phyloP scores from a whole-genome alignment of 768 basidiomycete genomes.

The Trametes gibbosa region DNA sequence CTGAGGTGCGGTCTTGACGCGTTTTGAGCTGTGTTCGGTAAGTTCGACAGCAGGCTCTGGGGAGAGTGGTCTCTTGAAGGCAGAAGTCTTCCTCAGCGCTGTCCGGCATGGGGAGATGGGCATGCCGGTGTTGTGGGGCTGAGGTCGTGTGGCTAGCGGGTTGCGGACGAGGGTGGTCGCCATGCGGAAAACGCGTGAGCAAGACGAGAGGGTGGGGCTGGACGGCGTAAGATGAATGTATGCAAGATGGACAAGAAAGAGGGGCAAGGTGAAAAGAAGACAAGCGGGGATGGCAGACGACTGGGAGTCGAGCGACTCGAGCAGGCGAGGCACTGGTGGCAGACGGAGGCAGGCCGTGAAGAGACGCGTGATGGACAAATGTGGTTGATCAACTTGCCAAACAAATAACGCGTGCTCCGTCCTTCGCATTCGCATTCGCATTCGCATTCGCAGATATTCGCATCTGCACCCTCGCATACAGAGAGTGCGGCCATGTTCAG shows the following conservation, averaged over 20 bases:
- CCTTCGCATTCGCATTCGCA: slow-evolving; percentile 5
- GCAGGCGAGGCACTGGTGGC: background rate
- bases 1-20: slow-evolving; percentile 35
- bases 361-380: slow-evolving; percentile 18
- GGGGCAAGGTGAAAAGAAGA: background rate
- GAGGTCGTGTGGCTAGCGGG: slow-evolving; percentile 44
- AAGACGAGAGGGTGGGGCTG: slow-evolving; percentile 9
- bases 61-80: slow-evolving; percentile 48
- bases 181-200: slow-evolving; percentile 7
- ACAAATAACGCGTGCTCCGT: slow-evolving; percentile 19
- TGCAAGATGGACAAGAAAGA: slow-evolving; percentile 18
- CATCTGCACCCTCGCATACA: background rate
- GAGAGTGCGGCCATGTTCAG: no score
- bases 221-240: slow-evolving; percentile 8
- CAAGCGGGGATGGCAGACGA: background rate
- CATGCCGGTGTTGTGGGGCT: slow-evolving; percentile 35
- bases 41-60: slow-evolving; percentile 44
- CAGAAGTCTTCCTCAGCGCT: slow-evolving; percentile 26
- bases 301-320: no score
- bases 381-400: slow-evolving; percentile 20
- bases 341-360: slow-evolving; percentile 4
- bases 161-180: slow-evolving; percentile 40
- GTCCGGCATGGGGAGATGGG: slow-evolving; percentile 32
- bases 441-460: background rate
- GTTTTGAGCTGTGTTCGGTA: slow-evolving; percentile 38